Conservation (phyloP, 1,284 basidiomycete species). For the Xerocomus minutiporus region DNA sequence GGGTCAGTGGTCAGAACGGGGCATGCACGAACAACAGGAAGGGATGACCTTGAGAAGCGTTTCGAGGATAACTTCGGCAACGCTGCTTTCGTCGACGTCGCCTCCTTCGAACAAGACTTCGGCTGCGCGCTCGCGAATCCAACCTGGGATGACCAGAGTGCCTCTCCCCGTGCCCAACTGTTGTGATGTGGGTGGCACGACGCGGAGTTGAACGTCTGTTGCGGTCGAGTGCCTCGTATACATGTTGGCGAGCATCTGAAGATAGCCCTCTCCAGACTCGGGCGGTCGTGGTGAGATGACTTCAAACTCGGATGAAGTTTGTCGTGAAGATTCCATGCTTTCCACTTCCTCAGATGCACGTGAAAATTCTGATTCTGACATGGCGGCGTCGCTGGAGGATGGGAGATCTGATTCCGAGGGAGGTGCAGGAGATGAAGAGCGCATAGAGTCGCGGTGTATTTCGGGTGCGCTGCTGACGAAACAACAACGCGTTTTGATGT, state of each 20-base stretch:
- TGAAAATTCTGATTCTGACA: slow-evolving; percentile 64
- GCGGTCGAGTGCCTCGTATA: slow-evolving; percentile 72
- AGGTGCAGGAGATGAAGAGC: slow-evolving; percentile 39
- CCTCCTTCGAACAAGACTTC: slow-evolving; percentile 89
- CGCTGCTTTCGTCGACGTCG: slow-evolving; percentile 79
- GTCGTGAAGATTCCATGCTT: slow-evolving; percentile 46
- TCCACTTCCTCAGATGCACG: slow-evolving; percentile 48
- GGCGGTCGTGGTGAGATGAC: slow-evolving; percentile 38
- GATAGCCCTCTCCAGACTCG: slow-evolving; percentile 42
- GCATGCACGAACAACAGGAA: not conserved
- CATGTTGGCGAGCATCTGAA: slow-evolving; percentile 62
- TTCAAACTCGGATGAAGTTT: slow-evolving; percentile 58
- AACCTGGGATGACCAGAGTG: slow-evolving; percentile 84
- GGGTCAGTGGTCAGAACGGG: not conserved
- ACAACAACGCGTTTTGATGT: slow-evolving; percentile 78
- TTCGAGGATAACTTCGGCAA: slow-evolving; percentile 78
- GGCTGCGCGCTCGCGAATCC: slow-evolving; percentile 87
- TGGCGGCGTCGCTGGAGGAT: slow-evolving; percentile 48
- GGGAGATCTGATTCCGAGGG: slow-evolving; percentile 52
- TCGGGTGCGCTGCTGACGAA: slow-evolving; percentile 66
- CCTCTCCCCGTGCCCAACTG: slow-evolving; percentile 70
- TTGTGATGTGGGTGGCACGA: slow-evolving; percentile 59
- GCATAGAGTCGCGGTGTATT: slow-evolving; percentile 34
- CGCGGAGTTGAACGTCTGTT: slow-evolving; percentile 62
- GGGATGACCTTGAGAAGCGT: slow-evolving; percentile 65